Base-by-base conservation (phyloP, 352 stramenopile species). In the Phytopythium montanum region DNA sequence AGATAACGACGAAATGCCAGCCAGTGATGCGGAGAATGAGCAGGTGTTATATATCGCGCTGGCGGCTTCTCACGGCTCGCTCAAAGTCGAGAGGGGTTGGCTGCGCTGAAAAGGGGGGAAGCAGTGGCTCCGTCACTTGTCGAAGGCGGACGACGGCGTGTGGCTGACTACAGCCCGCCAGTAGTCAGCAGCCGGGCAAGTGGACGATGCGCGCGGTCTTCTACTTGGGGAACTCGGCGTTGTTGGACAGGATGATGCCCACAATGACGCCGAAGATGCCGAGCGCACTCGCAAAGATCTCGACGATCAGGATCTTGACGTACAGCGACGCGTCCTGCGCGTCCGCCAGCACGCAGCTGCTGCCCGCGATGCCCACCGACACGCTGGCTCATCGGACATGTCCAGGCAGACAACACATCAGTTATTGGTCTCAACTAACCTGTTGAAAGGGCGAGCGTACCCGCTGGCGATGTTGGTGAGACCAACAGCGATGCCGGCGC, bases 291-390 rank as follows among this genome's bases (percentile, higher is more conserved):
- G 96, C 97, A 72, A 99, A 99, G 94, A 99, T 99, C 83, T 99
- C 96, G n/a, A 99, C 93, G 79, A 99, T 98, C 59, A 99, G 83
- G 79, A 99, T 99, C 78, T 99, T 99, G 46, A 99, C 97, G 79
- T 99, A 99, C 26, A 99, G 77, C 48, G 83, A 88, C 26, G 92
- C 82, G 79, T 99, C 97, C 78, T 99, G 97, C 41, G 97, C 98
- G 88, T 99, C 98, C 18, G 95, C 97, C 42, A 99, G 87, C 51
- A 98, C 97, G 86, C 97, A 99, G 60, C 81, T 96, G 59, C 92
- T 99, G 53, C 98, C 98, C 54, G 97, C 97, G 72, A 99, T 98
- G 55, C 98, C 98, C 25, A 99, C 97, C 18, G 91, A 98, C 25
- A 99, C 82, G 61, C 90, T 98, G 52, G 23, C 7, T 52, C 42